Evolutionary conservation across 1,284 basidiomycete species (phyloP).

Genomic region (Crocinoboletus sp.): DNA sequence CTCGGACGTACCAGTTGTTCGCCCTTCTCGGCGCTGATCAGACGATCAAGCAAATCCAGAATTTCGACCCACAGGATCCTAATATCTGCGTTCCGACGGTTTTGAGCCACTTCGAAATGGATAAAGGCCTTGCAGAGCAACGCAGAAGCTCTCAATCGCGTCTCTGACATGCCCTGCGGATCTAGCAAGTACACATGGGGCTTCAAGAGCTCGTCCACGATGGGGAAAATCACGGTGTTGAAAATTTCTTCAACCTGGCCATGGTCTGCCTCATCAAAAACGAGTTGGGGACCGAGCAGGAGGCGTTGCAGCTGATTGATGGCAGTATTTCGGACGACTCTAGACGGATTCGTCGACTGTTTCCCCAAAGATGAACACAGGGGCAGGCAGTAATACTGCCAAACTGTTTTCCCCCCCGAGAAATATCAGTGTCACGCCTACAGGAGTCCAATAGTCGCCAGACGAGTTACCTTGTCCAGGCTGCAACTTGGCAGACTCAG

Average conservation of each 20-base stretch:
- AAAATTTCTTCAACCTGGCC: slow-evolving; percentile 80
- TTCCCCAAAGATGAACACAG: slow-evolving; percentile 74
- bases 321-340: slow-evolving; percentile 83
- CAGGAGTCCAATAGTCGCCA: neutral
- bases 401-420: slow-evolving; percentile 51
- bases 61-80: slow-evolving; percentile 86
- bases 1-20: slow-evolving; percentile 79
- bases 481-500: slow-evolving; percentile 44
- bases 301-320: slow-evolving; percentile 86
- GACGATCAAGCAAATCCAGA: slow-evolving; percentile 85
- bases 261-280: slow-evolving; percentile 53
- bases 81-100: slow-evolving; percentile 62
- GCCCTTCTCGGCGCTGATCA: slow-evolving; percentile 82
- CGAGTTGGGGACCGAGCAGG: slow-evolving; percentile 75
- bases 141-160: slow-evolving; percentile 80
- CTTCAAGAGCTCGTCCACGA: slow-evolving; percentile 89
- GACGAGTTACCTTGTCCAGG: slow-evolving; percentile 45
- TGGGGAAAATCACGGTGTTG: slow-evolving; percentile 86
- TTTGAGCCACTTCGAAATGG: slow-evolving; percentile 82
- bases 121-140: slow-evolving; percentile 95
- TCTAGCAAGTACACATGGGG: slow-evolving; percentile 79
- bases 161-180: slow-evolving; percentile 86
- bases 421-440: slow-evolving; percentile 7
- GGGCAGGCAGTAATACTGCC: slow-evolving; percentile 80
- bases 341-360: slow-evolving; percentile 83